Evolutionary conservation across 2,329 filamentous ascomycete genomes (phyloP).

Genomic region (Aureobasidium vineae): DNA sequence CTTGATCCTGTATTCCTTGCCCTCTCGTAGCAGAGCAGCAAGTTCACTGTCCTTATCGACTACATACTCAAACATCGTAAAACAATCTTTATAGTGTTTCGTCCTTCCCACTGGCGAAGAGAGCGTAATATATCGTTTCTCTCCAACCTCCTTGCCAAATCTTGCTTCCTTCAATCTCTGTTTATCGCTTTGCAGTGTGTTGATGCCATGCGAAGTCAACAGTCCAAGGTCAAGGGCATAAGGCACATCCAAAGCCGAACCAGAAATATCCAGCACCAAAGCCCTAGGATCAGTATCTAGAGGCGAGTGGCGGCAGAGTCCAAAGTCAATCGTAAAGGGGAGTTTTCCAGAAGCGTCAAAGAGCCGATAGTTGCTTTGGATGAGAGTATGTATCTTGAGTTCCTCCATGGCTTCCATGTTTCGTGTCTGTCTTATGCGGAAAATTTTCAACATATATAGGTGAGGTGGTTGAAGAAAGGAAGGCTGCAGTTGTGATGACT

Average conservation of each 20-base stretch:
- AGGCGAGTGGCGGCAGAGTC: background rate
- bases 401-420: background rate
- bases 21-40: background rate
- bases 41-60: background rate
- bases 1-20: background rate
- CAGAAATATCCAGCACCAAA: background rate
- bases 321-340: background rate
- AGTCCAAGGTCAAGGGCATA: background rate
- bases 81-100: background rate
- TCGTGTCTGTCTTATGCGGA: background rate
- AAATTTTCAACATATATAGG: background rate
- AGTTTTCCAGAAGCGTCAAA: background rate
- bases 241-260: background rate
- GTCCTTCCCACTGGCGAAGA: conserved; percentile 3
- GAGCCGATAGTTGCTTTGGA: background rate
- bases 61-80: background rate
- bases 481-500: background rate
- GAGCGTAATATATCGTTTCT: background rate
- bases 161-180: background rate
- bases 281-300: background rate
- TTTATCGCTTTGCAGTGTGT: background rate
- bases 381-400: background rate
- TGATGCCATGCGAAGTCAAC: background rate
- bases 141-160: background rate
- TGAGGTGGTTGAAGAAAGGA: background rate